Conservation (phyloP, 257 asterid species). For the Solanum pimpinellifolium region DNA sequence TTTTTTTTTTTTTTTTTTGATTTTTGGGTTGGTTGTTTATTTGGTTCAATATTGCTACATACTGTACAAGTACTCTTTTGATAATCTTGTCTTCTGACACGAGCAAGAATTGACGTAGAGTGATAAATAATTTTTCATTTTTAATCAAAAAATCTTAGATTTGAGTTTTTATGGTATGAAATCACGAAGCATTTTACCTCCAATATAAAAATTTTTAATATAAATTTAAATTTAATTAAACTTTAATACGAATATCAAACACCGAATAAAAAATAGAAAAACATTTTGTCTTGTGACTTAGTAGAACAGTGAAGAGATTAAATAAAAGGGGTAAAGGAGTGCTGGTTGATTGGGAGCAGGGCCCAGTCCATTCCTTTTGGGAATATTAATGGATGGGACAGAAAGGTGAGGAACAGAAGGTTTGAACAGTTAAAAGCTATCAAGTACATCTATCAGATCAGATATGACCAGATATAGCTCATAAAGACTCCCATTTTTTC, state of each 20-base stretch:
- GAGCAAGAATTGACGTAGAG: accelerated
- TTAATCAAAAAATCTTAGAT: accelerated
- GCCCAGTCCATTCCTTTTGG: slow-evolving; percentile 17
- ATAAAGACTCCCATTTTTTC: slow-evolving; percentile 25
- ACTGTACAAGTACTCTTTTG: not conserved
- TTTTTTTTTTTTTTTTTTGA: not conserved
- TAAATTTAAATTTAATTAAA: no score
- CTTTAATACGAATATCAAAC: accelerated
- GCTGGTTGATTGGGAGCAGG: slow-evolving; percentile 26
- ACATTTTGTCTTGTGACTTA: not conserved
- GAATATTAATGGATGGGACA: slow-evolving; percentile 66
- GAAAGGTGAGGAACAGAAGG: slow-evolving; percentile 87
- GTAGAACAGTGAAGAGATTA: slow-evolving; percentile 5
- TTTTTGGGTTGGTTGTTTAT: not conserved
- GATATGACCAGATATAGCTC: slow-evolving; percentile 56
- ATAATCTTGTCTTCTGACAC: not conserved
- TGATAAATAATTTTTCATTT: accelerated
- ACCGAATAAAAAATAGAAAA: no score
- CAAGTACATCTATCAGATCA: slow-evolving; percentile 23
- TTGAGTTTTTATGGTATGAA: no score
- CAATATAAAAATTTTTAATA: accelerated
- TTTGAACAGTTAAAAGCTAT: slow-evolving; percentile 26
- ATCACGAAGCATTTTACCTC: no score
- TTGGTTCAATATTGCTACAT: not conserved
- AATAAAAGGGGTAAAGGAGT: not conserved